Evolutionary conservation across 176 grass and related monocot genomes (phyloP), one percentile per base, ranked within the genome.

Genomic region (Oryza meridionalis): DNA sequence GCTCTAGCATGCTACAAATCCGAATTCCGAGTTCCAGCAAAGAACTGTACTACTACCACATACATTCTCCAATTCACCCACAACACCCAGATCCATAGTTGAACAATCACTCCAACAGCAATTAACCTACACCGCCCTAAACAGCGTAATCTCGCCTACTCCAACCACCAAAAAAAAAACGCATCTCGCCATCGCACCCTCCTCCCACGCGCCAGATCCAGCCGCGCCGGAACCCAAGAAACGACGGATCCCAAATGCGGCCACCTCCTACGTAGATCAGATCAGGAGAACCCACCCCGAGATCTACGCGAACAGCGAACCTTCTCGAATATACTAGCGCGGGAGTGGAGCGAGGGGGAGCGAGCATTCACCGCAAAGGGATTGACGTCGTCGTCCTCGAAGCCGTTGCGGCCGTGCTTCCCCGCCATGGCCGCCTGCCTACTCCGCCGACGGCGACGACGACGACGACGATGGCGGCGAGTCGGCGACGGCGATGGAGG

Each of bases 341-440:
- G 42, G 17, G 44, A 81, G 50, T 14, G 59, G 15, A 21, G 69
- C 22, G 47, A 43, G 66, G 53, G 4, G 24, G 19, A 35, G 32
- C 27, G 27, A 31, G 35, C 35, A 85, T 91, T 92, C 63, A 99
- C 96, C 75, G 96, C 96, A 81, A 99, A 96, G 43, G 93, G 93
- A 37, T 99, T 99, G 74, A 99, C 93, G 55, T 94, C 88, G 64
- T 99, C 96, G 37, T 99, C 93, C 15, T 93, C 91, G 89, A 91
- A 96, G 74, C 93, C 91, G 81, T 94, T 99, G 83, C 89, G 88
- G 10, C 91, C 96, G 85, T 94, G 83, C 15, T 72, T 84, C 67
- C 88, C 85, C 75, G 96, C 96, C 96, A 96, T 99, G 76, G 79
- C 65, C 12, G n/a, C 76, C 81, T 1, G n/a, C 76, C 81, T 1